phyloP scores from a whole-genome alignment of 805 yeast genomes.

The Wickerhamiella musiphila region DNA sequence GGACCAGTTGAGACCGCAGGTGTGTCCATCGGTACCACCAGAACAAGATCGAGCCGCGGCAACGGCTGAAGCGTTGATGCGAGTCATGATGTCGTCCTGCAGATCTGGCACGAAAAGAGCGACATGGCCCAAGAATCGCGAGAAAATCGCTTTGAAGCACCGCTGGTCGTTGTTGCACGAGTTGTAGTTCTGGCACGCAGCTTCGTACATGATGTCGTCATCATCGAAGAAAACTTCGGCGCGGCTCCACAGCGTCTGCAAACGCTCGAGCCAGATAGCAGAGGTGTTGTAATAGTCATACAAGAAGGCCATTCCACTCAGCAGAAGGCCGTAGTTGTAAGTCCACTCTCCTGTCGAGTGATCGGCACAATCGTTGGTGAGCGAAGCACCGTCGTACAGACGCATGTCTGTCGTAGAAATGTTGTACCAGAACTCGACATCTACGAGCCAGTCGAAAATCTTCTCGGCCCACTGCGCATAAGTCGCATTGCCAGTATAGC shows the following conservation, averaged over 20 bases:
- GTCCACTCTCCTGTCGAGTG: slow-evolving; percentile 48
- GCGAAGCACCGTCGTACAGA: slow-evolving; percentile 61
- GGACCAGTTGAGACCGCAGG: slow-evolving; percentile 69
- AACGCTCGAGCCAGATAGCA: slow-evolving; percentile 38
- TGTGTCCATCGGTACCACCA: slow-evolving; percentile 66
- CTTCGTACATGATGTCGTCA: slow-evolving; percentile 46
- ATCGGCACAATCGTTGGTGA: slow-evolving; percentile 30
- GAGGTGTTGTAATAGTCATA: slow-evolving; percentile 43
- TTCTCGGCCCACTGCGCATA: slow-evolving; percentile 58
- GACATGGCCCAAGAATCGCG: slow-evolving; percentile 48
- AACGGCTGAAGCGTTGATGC: slow-evolving; percentile 34
- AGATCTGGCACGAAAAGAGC: slow-evolving; percentile 43
- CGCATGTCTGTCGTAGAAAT: slow-evolving; percentile 12
- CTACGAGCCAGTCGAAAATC: slow-evolving; percentile 62
- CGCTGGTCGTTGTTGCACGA: slow-evolving; percentile 61
- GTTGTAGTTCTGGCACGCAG: slow-evolving; percentile 44
- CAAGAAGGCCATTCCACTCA: slow-evolving; percentile 53
- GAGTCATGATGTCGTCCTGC: slow-evolving; percentile 27
- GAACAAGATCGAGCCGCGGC: slow-evolving; percentile 69
- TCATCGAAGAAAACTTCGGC: slow-evolving; percentile 35
- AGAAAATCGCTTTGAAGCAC: slow-evolving; percentile 51
- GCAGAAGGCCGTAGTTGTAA: slow-evolving; percentile 52
- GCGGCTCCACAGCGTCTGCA: slow-evolving; percentile 29
- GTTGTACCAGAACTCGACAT: slow-evolving; percentile 28
- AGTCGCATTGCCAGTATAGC: slow-evolving; percentile 54